These are phyloP conservation scores for Scleroderma citrinum DNA, from an alignment of 768 basidiomycete species.

Conservation along the genomic window DNA sequence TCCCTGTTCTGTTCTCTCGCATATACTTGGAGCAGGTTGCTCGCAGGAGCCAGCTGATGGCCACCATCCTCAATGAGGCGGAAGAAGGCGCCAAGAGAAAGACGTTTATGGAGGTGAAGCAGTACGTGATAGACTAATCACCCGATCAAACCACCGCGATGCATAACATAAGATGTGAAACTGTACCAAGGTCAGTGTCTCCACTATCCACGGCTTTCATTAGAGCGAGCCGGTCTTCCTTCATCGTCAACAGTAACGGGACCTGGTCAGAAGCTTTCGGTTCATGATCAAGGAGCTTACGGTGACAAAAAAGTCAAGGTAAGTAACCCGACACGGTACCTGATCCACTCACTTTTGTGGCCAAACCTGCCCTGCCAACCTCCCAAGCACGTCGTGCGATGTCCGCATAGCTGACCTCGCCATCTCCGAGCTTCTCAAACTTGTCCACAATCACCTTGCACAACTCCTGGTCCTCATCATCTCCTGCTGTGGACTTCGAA, in stretches of 20 bases:
- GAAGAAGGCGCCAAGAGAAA: slow-evolving; percentile 90
- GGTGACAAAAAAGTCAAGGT: not conserved
- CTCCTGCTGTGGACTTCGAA: slow-evolving; percentile 56
- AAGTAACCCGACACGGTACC: not conserved
- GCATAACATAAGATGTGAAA: not conserved
- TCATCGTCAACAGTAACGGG: slow-evolving; percentile 88
- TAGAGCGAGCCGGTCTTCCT: slow-evolving; percentile 84
- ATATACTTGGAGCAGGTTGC: slow-evolving; percentile 81
- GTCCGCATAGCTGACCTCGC: slow-evolving; percentile 86
- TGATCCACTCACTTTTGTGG: slow-evolving; percentile 62
- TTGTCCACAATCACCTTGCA: slow-evolving; percentile 85
- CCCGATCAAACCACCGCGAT: not conserved
- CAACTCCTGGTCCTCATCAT: slow-evolving; percentile 68
- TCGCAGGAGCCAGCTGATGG: slow-evolving; percentile 63
- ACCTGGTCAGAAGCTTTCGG: slow-evolving; percentile 86
- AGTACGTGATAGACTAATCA: slow-evolving; percentile 85
- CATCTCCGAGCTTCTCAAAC: slow-evolving; percentile 74
- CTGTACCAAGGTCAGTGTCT: slow-evolving; percentile 86
- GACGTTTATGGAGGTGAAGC: slow-evolving; percentile 75
- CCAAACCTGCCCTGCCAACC: slow-evolving; percentile 70
- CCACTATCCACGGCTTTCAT: slow-evolving; percentile 91
- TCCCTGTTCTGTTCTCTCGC: slow-evolving; percentile 86
- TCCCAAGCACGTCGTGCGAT: slow-evolving; percentile 94
- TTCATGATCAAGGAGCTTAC: slow-evolving; percentile 87
- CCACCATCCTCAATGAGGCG: slow-evolving; percentile 90